A percentile compares a stretch with the other conserved stretches of the same genome.
Conservation (phyloP, 257 asterid species). For the Solanum neorickii region DNA sequence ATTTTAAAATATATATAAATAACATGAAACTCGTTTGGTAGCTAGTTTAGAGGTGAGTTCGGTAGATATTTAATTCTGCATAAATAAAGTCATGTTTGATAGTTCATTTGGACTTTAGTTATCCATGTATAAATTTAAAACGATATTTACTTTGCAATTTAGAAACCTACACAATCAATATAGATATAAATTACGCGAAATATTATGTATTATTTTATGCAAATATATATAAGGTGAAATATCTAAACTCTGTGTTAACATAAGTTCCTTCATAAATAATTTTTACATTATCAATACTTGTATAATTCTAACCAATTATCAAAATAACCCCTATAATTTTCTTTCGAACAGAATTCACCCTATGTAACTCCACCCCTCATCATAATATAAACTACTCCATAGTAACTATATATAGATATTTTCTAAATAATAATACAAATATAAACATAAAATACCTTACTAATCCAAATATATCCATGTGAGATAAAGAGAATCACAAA, state of each 20-base stretch:
- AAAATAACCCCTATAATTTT: no score
- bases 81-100: no score
- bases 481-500: background rate
- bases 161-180: background rate
- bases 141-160: no score
- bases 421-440: background rate
- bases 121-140: no score
- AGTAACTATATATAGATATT: background rate
- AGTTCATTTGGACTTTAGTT: no score
- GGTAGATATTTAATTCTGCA: background rate
- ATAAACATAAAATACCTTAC: no score
- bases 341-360: background rate
- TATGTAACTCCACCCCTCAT: background rate
- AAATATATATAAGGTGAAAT: background rate
- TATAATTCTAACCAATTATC: background rate
- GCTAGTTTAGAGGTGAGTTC: no score
- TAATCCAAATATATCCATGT: background rate
- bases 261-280: no score
- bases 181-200: background rate
- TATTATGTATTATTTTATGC: background rate
- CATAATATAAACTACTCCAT: background rate
- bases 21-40: background rate
- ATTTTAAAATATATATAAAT: no score
- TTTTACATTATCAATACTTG: no score
- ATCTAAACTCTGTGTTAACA: background rate